A percentile compares a stretch with the other conserved stretches of the same genome.
phyloP scores from a whole-genome alignment of 139 green algal genomes.

The Chlorella sp. region DNA sequence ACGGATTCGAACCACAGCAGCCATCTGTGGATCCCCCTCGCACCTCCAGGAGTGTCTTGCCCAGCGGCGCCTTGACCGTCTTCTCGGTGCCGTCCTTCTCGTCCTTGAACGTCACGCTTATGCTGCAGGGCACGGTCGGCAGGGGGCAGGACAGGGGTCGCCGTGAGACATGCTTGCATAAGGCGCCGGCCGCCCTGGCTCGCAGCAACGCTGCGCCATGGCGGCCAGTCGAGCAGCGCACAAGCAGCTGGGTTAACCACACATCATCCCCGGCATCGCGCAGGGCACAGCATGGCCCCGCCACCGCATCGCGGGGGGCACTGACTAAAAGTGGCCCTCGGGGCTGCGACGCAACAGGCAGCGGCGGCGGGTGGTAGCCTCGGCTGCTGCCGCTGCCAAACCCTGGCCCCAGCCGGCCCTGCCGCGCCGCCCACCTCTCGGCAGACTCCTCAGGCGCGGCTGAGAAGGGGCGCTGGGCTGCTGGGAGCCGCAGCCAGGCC shows the following conservation, averaged over 20 bases:
- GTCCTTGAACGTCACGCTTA: conserved; percentile 88
- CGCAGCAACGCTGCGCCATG: too few species aligned
- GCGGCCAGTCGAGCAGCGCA: too few species aligned
- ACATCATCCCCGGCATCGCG: too few species aligned
- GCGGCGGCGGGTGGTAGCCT: neutral
- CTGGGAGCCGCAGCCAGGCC: neutral
- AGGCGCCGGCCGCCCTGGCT: too few species aligned
- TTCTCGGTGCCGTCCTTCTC: conserved; percentile 88
- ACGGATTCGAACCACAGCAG: neutral
- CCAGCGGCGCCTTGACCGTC: conserved; percentile 84
- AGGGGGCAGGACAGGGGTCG: too few species aligned
- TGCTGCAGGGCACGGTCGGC: conserved; percentile 52
- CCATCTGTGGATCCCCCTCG: too few species aligned
- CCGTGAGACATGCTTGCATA: too few species aligned
- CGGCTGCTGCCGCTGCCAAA: neutral
- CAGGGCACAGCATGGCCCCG: too few species aligned
- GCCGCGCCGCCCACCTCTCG: neutral
- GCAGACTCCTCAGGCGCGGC: neutral
- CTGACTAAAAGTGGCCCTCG: too few species aligned
- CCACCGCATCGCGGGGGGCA: too few species aligned
- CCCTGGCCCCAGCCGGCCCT: neutral
- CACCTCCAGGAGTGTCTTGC: conserved; percentile 89
- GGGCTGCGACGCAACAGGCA: too few species aligned
- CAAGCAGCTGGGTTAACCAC: too few species aligned
- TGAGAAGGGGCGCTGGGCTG: neutral